Base-by-base conservation (phyloP, 306 rosid genomes). In the Ceratonia siliqua region DNA sequence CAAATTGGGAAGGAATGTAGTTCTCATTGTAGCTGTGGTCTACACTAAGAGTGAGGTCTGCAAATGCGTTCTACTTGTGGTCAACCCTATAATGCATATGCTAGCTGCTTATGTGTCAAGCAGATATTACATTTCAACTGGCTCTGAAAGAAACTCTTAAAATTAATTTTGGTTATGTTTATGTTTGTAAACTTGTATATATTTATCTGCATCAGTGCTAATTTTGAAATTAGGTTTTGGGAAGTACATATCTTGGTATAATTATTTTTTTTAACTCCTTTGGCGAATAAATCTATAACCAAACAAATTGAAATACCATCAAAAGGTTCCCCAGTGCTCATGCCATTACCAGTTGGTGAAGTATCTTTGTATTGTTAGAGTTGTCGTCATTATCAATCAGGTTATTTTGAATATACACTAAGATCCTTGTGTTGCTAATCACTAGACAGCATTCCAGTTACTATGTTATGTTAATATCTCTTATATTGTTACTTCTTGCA, bases 401-500 rank as follows among this genome's bases (percentile, higher is more conserved):
- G 54, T 32, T 32, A 11, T 39, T 63, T 43, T 53, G 73, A 53
- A 22, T 5, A 2, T 43, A 24, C n/a, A n/a, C n/a, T n/a, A n/a
- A n/a, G n/a, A n/a, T 42, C 5, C 20, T 45, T 41, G 6, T 12
- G 12, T 38, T 24, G 32, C 13, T 72, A 33, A 62, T 56, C 20
- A 58, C 22, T 58, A 70, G 63, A 72, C 12, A n/a, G 24, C 12
- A 12, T 50, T 75, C 49, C 62, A 46, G 56, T 63, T 54, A 55
- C 70, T 9, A 52, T 39, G 25, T 21, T 57, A 33, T n/a, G 67
- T 69, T 79, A 39, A 75, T 65, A 46, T 45, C 46, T 72, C 15
- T 22, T 7, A 68, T 66, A 22, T 55, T 67, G 63, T 73, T 76
- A 77, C 18, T 24, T 76, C 14, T 73, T 80, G 72, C 97, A 94